A percentile compares a stretch with the other conserved stretches of the same genome.
phyloP scores from a whole-genome alignment of 257 asterid species.

The Orobanche coerulescens region DNA sequence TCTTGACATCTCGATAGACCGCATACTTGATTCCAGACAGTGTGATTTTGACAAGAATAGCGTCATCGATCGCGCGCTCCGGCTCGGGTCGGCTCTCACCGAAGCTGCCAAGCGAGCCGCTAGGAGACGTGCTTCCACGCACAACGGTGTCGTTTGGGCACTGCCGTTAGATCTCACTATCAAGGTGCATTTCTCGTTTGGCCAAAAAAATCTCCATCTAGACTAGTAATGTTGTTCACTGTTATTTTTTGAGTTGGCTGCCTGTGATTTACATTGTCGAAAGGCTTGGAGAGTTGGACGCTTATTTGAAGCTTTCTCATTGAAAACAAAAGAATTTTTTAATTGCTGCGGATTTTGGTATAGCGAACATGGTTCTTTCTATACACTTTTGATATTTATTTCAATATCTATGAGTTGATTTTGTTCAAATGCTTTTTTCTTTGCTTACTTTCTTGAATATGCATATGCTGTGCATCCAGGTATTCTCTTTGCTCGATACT shows the following conservation, averaged over 20 bases:
- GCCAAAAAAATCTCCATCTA: too few relatives aligned
- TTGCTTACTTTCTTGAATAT: not conserved
- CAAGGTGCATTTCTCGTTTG: constrained; percentile 34
- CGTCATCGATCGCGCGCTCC: constrained; percentile 53
- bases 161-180: constrained; percentile 72
- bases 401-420: constrained; percentile 8
- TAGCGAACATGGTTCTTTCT: too few relatives aligned
- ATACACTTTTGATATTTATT: too few relatives aligned
- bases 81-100: constrained; percentile 57
- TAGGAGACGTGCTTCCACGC: constrained; percentile 53
- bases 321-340: not conserved
- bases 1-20: constrained; percentile 55
- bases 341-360: not conserved
- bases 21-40: constrained; percentile 43
- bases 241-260: not conserved
- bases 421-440: not conserved
- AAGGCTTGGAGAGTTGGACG: too few relatives aligned
- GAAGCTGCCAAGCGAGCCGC: constrained; percentile 72
- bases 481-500: constrained; percentile 68
- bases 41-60: constrained; percentile 44
- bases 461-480: constrained; percentile 35
- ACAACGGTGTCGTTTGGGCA: constrained; percentile 64
- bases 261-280: constrained; percentile 8
- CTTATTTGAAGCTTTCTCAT: constrained; percentile 11
- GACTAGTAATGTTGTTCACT: not conserved